Conservation (phyloP, 805 yeast species). For the Diddensiella santjacobensis region DNA sequence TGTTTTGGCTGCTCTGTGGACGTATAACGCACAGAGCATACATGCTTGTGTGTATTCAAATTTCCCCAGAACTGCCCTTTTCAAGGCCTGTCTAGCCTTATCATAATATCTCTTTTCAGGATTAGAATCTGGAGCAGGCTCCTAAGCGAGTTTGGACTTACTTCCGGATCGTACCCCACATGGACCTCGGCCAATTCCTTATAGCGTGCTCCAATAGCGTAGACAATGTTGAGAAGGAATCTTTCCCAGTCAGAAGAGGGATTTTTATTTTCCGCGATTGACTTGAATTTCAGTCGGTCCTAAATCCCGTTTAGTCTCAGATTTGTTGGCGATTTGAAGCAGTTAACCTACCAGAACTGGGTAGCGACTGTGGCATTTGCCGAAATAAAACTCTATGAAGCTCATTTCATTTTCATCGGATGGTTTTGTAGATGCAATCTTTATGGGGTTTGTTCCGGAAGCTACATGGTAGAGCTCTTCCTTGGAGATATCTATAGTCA, state of each 20-base stretch:
- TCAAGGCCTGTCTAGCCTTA: slow-evolving; percentile 7
- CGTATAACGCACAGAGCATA: slow-evolving; percentile 11
- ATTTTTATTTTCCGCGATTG: background rate
- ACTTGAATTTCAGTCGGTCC: slow-evolving; percentile 4
- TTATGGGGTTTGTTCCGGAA: background rate
- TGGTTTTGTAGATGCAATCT: slow-evolving; percentile 2
- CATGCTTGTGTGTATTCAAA: slow-evolving; percentile 15
- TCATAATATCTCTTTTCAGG: slow-evolving; percentile 6
- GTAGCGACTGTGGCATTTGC: slow-evolving; percentile 10
- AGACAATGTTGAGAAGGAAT: slow-evolving; percentile 12
- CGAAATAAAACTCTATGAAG: slow-evolving; percentile 7
- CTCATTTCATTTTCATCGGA: slow-evolving; percentile 3
- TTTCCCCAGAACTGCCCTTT: background rate
- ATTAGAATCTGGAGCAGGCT: background rate
- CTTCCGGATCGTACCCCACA: slow-evolving; percentile 8
- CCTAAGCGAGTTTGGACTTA: background rate
- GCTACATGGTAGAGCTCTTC: slow-evolving; percentile 12
- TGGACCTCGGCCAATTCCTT: slow-evolving; percentile 10
- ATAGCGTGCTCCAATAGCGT: slow-evolving; percentile 15
- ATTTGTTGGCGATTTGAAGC: too few relatives aligned
- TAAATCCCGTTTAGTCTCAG: background rate
- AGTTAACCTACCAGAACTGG: slow-evolving; percentile 9
- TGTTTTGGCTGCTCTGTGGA: slow-evolving; percentile 7
- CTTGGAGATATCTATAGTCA: slow-evolving; percentile 15
- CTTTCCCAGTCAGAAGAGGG: slow-evolving; percentile 9